These are phyloP conservation scores for Malus sylvestris DNA, from an alignment of 306 rosid genomes.

Conservation along the genomic window DNA sequence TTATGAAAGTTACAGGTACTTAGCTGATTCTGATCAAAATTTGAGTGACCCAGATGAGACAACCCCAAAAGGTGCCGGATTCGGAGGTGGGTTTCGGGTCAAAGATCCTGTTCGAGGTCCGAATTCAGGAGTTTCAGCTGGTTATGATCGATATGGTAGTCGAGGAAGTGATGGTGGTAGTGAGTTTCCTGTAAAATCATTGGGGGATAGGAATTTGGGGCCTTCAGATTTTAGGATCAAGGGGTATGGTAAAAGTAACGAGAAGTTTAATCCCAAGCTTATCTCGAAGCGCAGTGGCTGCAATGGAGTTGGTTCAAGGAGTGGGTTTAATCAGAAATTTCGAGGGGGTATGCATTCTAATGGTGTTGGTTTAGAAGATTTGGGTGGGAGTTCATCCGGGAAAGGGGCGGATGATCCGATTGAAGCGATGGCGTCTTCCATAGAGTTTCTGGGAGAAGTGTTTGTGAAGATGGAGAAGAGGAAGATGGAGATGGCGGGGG, in stretches of 20 bases:
- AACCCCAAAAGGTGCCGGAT: constrained; percentile 29
- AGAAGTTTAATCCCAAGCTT: background rate
- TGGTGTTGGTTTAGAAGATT: background rate
- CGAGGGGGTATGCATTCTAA: constrained; percentile 13
- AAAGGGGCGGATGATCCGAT: constrained; percentile 35
- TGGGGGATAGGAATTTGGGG: constrained; percentile 4
- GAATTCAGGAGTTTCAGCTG: background rate
- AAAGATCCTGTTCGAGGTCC: background rate
- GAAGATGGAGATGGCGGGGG: constrained; percentile 90
- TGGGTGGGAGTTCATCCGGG: background rate
- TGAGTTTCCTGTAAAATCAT: background rate
- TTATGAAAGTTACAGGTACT: background rate
- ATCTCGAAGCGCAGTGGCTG: background rate
- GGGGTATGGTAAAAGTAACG: background rate
- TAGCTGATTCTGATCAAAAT: background rate
- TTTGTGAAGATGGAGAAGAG: constrained; percentile 64
- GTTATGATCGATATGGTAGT: background rate
- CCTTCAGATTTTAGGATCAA: constrained; percentile 8
- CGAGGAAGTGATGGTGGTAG: background rate
- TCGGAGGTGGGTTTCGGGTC: constrained; percentile 3
- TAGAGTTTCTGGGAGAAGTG: constrained; percentile 58
- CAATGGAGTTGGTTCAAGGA: background rate
- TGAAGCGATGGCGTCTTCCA: constrained; percentile 54
- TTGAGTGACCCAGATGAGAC: constrained; percentile 11
- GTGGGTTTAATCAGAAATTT: background rate